Evolutionary conservation across 306 rosid genomes (phyloP).

Genomic region (Cyamopsis tetragonoloba): DNA sequence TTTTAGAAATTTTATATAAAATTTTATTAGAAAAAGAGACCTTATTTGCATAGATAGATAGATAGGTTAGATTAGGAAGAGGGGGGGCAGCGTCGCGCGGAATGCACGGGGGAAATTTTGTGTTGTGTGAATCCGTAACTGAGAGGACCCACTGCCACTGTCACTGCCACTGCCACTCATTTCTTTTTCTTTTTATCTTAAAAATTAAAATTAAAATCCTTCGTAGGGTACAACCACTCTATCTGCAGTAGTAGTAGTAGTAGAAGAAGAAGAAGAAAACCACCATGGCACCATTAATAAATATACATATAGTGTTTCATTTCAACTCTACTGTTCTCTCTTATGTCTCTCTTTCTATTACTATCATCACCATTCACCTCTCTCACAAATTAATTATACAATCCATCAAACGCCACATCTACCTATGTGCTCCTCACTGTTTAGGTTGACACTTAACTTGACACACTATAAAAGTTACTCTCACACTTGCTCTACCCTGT

Average conservation of each 20-base stretch:
- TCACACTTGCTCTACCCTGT: not conserved
- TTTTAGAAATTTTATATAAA: too few species aligned
- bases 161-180: too few species aligned
- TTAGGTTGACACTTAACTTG: conserved; percentile 21
- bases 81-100: conserved; percentile 56
- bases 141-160: conserved; percentile 12
- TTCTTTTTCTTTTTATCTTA: too few species aligned
- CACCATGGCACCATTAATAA: not conserved
- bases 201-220: conserved; percentile 23
- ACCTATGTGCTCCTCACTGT: conserved; percentile 28
- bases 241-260: not conserved
- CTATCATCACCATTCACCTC: not conserved
- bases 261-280: not conserved
- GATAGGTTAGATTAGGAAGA: not conserved
- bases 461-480: not conserved
- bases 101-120: conserved; percentile 63
- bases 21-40: too few species aligned
- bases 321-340: conserved; percentile 1
- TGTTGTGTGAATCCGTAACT: conserved; percentile 5
- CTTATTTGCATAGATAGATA: too few species aligned
- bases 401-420: too few species aligned
- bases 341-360: not conserved
- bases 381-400: too few species aligned
- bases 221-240: conserved; percentile 33
- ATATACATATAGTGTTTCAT: not conserved